These are phyloP conservation scores for Amaranthus palmeri DNA, from an alignment of 148 eudicot species.

Conservation along the genomic window DNA sequence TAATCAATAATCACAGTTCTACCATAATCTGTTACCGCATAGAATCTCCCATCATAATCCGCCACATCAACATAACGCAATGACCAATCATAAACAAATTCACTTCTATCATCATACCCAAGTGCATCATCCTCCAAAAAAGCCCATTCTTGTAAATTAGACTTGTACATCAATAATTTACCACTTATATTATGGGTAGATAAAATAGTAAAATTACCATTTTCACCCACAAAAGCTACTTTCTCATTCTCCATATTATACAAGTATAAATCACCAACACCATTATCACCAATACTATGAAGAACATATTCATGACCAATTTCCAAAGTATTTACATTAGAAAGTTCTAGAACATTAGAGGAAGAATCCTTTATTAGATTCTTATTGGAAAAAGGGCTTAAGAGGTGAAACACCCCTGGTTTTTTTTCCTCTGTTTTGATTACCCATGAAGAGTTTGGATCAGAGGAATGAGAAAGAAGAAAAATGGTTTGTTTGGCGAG, in stretches of 20 bases:
- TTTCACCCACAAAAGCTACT: background rate
- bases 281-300: background rate
- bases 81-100: constrained; percentile 18
- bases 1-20: constrained; percentile 10
- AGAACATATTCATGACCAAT: constrained; percentile 22
- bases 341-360: background rate
- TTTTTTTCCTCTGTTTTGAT: constrained; percentile 21
- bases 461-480: background rate
- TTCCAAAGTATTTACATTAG: constrained; percentile 11
- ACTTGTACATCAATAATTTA: constrained; percentile 18
- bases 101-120: constrained; percentile 20
- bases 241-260: constrained; percentile 15
- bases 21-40: constrained; percentile 23
- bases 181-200: constrained; percentile 23
- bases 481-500: constrained; percentile 9
- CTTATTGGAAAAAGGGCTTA: constrained; percentile 13
- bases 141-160: constrained; percentile 12
- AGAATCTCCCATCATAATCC: constrained; percentile 8
- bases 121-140: constrained; percentile 19
- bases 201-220: background rate
- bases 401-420: constrained; percentile 13
- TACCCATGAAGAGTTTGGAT: constrained; percentile 12
- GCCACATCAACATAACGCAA: constrained; percentile 22
- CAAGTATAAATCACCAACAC: background rate
- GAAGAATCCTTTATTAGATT: background rate